phyloP scores from a whole-genome alignment of 2,329 filamentous ascomycete species.

The Claviceps maximensis region DNA sequence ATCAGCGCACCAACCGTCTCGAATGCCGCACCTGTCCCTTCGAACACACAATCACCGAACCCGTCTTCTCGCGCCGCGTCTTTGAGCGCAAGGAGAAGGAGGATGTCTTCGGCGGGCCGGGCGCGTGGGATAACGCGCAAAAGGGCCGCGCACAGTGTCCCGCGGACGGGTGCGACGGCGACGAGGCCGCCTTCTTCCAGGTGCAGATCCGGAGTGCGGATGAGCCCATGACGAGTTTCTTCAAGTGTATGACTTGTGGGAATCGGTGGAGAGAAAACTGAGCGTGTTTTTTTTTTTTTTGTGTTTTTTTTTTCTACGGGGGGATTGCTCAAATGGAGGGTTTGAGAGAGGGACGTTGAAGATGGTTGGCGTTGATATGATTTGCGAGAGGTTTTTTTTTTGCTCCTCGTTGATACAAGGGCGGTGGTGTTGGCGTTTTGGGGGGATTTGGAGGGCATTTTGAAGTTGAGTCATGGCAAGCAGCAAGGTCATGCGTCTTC shows the following conservation, averaged over 20 bases:
- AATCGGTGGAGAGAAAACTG: conserved; percentile 57
- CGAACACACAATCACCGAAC: conserved; percentile 66
- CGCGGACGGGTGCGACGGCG: conserved; percentile 64
- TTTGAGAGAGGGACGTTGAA: background rate
- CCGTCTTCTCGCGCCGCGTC: conserved; percentile 69
- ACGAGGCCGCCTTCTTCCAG: conserved; percentile 86
- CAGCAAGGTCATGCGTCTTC: no score
- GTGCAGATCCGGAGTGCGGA: conserved; percentile 96
- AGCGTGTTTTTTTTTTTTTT: no score
- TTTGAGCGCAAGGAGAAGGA: conserved; percentile 82
- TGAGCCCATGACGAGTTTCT: conserved; percentile 97
- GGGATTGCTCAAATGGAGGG: no score
- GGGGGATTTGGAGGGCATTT: no score
- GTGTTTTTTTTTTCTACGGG: no score
- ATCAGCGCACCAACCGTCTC: conserved; percentile 60
- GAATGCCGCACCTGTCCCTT: conserved; percentile 95
- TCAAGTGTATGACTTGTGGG: conserved; percentile 62
- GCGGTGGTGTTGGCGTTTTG: no score
- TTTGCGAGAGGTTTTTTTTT: no score
- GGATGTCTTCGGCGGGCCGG: conserved; percentile 77
- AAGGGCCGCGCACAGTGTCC: conserved; percentile 75
- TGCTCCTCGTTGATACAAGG: no score
- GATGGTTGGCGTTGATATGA: no score
- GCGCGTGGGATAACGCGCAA: conserved; percentile 83
- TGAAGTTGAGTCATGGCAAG: no score